A percentile compares a stretch with the other conserved stretches of the same genome.
phyloP scores from a whole-genome alignment of 257 asterid species.

The Misopates orontium region DNA sequence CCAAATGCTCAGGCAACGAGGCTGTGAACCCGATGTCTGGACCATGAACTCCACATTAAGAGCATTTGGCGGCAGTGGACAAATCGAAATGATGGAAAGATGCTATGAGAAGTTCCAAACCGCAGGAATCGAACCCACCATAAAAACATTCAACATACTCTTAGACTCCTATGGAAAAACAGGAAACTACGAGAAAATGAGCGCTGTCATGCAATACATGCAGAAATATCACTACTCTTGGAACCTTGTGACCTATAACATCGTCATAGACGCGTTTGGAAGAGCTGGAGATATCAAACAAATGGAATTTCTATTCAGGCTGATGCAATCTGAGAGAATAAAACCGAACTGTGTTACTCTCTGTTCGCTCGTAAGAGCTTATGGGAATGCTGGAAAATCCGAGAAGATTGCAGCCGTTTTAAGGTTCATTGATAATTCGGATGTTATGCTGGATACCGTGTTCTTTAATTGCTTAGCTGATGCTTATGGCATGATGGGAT shows the following conservation, averaged over 20 bases:
- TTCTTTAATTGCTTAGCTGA: slow-evolving; percentile 86
- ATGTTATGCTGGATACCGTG: slow-evolving; percentile 68
- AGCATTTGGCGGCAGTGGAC: slow-evolving; percentile 95
- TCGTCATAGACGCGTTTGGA: slow-evolving; percentile 90
- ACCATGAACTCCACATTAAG: slow-evolving; percentile 92
- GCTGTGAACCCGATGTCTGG: slow-evolving; percentile 85
- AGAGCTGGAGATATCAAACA: slow-evolving; percentile 77
- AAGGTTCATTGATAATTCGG: slow-evolving; percentile 64
- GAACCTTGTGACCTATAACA: slow-evolving; percentile 83
- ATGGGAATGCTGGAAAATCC: slow-evolving; percentile 62
- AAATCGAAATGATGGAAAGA: slow-evolving; percentile 86
- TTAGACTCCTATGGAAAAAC: slow-evolving; percentile 83
- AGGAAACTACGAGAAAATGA: slow-evolving; percentile 74
- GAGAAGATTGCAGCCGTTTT: slow-evolving; percentile 62
- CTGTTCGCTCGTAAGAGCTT: slow-evolving; percentile 80
- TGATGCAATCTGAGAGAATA: slow-evolving; percentile 88
- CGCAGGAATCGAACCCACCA: slow-evolving; percentile 83
- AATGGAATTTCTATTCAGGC: slow-evolving; percentile 80
- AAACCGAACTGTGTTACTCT: slow-evolving; percentile 79
- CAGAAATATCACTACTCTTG: slow-evolving; percentile 81
- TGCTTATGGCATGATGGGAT: slow-evolving; percentile 89
- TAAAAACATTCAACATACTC: slow-evolving; percentile 88
- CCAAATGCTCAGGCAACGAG: slow-evolving; percentile 68
- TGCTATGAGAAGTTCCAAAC: slow-evolving; percentile 85
- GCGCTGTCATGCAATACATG: slow-evolving; percentile 94